phyloP scores from a whole-genome alignment of 1,284 basidiomycete species.

The Tremellales sp. region DNA sequence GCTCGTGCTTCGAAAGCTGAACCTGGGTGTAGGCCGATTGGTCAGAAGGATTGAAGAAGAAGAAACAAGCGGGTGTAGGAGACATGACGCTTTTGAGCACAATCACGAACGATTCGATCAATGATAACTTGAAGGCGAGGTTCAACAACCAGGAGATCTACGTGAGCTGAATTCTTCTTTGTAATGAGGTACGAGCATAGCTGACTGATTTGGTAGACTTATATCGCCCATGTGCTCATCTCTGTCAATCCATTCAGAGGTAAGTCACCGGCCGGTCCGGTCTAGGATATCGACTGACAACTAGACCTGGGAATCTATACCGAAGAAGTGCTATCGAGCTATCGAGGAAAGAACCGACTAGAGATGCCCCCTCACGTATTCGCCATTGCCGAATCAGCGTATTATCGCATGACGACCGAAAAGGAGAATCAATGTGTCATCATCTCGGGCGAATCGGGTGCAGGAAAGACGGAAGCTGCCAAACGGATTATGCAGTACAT shows the following conservation, averaged over 20 bases:
- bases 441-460: constrained; percentile 97
- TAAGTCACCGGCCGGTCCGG: constrained; percentile 46
- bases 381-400: constrained; percentile 91
- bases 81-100: constrained; percentile 98
- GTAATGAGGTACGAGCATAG: neutral
- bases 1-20: neutral
- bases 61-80: constrained; percentile 93
- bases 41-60: constrained; percentile 98
- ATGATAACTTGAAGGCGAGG: constrained; percentile 94
- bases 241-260: constrained; percentile 98
- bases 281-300: too few species aligned
- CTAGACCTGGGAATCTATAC: constrained; percentile 96
- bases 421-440: constrained; percentile 99
- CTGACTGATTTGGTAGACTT: constrained; percentile 58
- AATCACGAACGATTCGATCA: constrained; percentile 96
- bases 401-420: constrained; percentile 99
- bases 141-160: constrained; percentile 97
- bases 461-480: constrained; percentile 95
- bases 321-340: constrained; percentile 75
- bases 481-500: constrained; percentile 99
- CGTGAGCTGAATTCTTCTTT: constrained; percentile 36
- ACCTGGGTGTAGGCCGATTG: constrained; percentile 71
- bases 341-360: constrained; percentile 96
- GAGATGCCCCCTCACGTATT: constrained; percentile 99
- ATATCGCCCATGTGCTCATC: constrained; percentile 95